Evolutionary conservation across 1,139 yeast species (phyloP).

Genomic region (Diutina scorzettiae): DNA sequence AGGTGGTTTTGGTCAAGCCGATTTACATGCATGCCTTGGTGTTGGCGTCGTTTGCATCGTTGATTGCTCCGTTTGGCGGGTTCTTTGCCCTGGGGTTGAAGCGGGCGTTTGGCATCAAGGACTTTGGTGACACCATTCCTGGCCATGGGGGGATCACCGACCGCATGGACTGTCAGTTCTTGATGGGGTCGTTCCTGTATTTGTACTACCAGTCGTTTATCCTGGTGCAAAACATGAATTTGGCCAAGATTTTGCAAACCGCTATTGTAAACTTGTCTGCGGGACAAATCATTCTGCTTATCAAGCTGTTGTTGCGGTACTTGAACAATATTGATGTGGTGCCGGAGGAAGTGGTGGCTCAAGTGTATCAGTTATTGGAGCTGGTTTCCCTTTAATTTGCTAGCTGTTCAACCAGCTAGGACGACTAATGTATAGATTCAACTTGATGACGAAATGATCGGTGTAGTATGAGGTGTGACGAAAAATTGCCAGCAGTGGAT

Average conservation of each 20-base stretch:
- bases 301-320: constrained; percentile 50
- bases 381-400: not conserved
- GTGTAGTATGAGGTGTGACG: too few species aligned
- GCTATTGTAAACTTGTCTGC: constrained; percentile 61
- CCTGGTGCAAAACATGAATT: constrained; percentile 57
- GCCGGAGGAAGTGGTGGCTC: constrained; percentile 9
- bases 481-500: too few species aligned
- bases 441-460: not conserved
- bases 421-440: not conserved
- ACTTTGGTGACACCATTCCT: constrained; percentile 85
- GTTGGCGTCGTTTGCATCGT: constrained; percentile 88
- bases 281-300: constrained; percentile 54
- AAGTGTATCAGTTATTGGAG: constrained; percentile 1
- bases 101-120: constrained; percentile 92
- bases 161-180: constrained; percentile 93
- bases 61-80: constrained; percentile 98
- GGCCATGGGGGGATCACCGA: constrained; percentile 99
- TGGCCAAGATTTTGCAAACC: constrained; percentile 63
- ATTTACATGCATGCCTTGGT: constrained; percentile 80
- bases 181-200: constrained; percentile 94
- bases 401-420: constrained; percentile 4
- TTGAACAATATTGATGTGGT: constrained; percentile 45
- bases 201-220: constrained; percentile 88
- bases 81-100: constrained; percentile 95
- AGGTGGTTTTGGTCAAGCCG: constrained; percentile 62